Percentiles rank a stretch among this genome's conserved stretches.
Conservation (phyloP, 2,329 filamentous ascomycete genomes). For the Fusarium miscanthi region DNA sequence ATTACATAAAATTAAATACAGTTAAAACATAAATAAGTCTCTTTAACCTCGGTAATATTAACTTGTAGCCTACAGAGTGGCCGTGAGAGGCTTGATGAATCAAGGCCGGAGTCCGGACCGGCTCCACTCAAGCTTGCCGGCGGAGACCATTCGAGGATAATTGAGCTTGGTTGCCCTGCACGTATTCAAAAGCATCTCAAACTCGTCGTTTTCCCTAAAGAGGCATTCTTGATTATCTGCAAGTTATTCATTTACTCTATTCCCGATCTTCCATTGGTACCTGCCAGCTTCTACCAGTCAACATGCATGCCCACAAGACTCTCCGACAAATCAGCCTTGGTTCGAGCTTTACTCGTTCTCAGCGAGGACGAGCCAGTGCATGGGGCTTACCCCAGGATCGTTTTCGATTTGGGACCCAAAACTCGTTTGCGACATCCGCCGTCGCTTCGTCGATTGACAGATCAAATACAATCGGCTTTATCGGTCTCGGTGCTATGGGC, state of each 20-base stretch:
- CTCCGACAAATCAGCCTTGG: not conserved
- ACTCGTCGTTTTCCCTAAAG: fast-evolving
- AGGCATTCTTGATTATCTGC: not conserved
- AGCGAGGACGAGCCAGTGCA: not conserved
- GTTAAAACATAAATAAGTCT: fast-evolving
- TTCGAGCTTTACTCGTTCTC: not conserved
- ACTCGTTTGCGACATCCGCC: not conserved
- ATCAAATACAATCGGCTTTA: not conserved
- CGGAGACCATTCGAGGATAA: too few relatives aligned
- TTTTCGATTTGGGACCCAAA: not conserved
- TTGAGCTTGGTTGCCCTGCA: too few relatives aligned
- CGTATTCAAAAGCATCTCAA: not conserved
- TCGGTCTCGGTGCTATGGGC: not conserved
- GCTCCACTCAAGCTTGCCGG: not conserved
- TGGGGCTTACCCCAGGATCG: too few relatives aligned
- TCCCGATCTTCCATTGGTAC: not conserved
- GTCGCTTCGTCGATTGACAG: not conserved
- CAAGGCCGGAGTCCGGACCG: not conserved
- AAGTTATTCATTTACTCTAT: not conserved
- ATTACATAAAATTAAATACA: too few relatives aligned
- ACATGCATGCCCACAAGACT: not conserved
- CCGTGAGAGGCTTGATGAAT: too few relatives aligned
- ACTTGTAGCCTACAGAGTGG: too few relatives aligned
- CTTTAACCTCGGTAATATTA: too few relatives aligned
- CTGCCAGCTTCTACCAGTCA: not conserved